Percentiles rank a stretch among this genome's conserved stretches.
phyloP scores from a whole-genome alignment of 805 yeast genomes.

The Candida coquimbonensis region DNA sequence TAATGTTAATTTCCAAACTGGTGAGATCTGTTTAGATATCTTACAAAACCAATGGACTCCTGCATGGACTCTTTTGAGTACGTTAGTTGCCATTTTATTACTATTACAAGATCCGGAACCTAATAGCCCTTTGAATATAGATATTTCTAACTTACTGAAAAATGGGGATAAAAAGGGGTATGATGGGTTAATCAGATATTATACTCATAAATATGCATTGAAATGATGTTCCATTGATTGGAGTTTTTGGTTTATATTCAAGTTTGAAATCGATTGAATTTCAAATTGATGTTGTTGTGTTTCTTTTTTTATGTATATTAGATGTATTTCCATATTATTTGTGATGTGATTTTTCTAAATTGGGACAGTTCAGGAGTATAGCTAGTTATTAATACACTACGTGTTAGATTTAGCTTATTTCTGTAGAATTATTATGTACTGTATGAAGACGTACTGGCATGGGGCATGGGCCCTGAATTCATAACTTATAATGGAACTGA shows the following conservation, averaged over 20 bases:
- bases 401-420: no score
- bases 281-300: no score
- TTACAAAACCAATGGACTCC: slow-evolving; percentile 63
- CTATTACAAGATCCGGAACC: slow-evolving; percentile 62
- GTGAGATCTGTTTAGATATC: slow-evolving; percentile 68
- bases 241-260: not conserved
- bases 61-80: slow-evolving; percentile 56
- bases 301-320: no score
- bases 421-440: no score
- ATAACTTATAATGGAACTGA: no score
- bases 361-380: no score
- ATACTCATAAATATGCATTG: slow-evolving; percentile 23
- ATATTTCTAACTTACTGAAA: slow-evolving; percentile 54
- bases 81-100: slow-evolving; percentile 50
- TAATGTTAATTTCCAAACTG: slow-evolving; percentile 43
- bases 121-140: slow-evolving; percentile 64
- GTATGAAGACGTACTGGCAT: no score
- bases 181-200: slow-evolving; percentile 34
- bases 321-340: no score
- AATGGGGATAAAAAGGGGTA: slow-evolving; percentile 40
- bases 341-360: no score
- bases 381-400: no score
- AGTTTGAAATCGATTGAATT: not conserved
- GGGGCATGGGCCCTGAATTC: no score
- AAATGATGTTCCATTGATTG: not conserved